A percentile compares a stretch with the other conserved stretches of the same genome.
These are phyloP conservation scores for Metschnikowia dekortorum DNA, from an alignment of 805 yeast genomes.

Conservation along the genomic window DNA sequence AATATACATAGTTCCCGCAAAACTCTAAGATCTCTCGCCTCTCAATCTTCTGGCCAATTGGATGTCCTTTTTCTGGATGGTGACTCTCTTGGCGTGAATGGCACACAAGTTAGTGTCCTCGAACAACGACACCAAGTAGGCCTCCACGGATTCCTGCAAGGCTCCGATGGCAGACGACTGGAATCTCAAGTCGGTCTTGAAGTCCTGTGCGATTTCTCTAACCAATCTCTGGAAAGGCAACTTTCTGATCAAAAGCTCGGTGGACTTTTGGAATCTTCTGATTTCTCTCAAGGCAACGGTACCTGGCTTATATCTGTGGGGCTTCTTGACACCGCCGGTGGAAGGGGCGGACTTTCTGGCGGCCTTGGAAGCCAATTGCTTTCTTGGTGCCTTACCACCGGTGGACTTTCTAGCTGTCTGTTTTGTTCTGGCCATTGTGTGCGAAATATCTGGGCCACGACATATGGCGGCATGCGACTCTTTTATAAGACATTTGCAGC, in stretches of 20 bases:
- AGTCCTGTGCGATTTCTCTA: constrained; percentile 92
- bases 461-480: not conserved
- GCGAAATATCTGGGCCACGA: not conserved
- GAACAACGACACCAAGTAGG: constrained; percentile 90
- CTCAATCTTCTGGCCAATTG: constrained; percentile 97
- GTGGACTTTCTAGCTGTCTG: constrained; percentile 94
- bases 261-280: constrained; percentile 95
- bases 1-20: constrained; percentile 12
- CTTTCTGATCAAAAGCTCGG: constrained; percentile 92
- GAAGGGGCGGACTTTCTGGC: constrained; percentile 93
- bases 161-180: constrained; percentile 98
- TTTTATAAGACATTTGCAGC: constrained; percentile 8
- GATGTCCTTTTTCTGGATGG: constrained; percentile 97
- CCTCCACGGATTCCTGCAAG: constrained; percentile 97
- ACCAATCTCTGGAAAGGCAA: constrained; percentile 97
- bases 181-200: constrained; percentile 90
- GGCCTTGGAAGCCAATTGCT: constrained; percentile 86
- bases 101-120: constrained; percentile 99
- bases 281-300: constrained; percentile 95
- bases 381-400: constrained; percentile 96
- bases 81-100: constrained; percentile 97
- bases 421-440: constrained; percentile 81
- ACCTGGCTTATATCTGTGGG: constrained; percentile 97
- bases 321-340: constrained; percentile 89
- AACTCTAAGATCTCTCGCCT: constrained; percentile 80